A percentile compares a stretch with the other conserved stretches of the same genome.
Conservation (phyloP, 2,329 filamentous ascomycete genomes). For the Colletotrichum filicis region DNA sequence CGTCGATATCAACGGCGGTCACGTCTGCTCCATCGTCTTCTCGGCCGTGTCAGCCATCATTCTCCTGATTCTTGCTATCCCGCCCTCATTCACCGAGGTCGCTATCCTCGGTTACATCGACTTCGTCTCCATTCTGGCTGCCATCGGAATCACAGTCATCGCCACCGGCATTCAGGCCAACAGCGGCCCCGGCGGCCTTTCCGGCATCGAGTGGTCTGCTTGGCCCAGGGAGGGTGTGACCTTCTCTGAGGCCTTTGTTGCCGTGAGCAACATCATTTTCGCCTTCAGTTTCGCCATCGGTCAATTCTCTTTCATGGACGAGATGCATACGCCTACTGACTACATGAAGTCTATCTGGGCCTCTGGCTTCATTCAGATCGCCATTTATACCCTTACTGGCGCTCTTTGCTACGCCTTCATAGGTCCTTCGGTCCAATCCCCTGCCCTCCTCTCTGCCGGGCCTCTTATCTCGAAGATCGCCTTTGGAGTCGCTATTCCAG, state of each 20-base stretch:
- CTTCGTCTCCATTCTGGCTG: conserved; percentile 72
- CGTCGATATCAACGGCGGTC: conserved; percentile 70
- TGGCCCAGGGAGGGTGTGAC: conserved; percentile 57
- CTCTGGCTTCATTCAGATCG: conserved; percentile 70
- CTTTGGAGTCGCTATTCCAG: conserved; percentile 76
- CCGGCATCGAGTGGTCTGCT: conserved; percentile 51
- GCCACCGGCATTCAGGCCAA: conserved; percentile 46
- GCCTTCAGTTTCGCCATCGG: conserved; percentile 70
- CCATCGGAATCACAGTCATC: conserved; percentile 51
- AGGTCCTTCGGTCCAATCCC: conserved; percentile 70
- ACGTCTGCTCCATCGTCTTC: conserved; percentile 57
- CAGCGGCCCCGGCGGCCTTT: conserved; percentile 46
- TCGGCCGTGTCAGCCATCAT: conserved; percentile 57
- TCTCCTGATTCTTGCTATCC: conserved; percentile 57
- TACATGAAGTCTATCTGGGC: conserved; percentile 67
- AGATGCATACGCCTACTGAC: conserved; percentile 61
- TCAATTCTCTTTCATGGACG: conserved; percentile 64
- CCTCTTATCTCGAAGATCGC: conserved; percentile 71
- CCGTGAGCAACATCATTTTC: conserved; percentile 76
- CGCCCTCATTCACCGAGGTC: conserved; percentile 60
- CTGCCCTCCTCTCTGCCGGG: conserved; percentile 74
- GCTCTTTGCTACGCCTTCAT: conserved; percentile 77
- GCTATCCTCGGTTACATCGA: conserved; percentile 62
- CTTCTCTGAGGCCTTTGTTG: conserved; percentile 68
- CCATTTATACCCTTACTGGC: conserved; percentile 74